Evolutionary conservation across 2,329 filamentous ascomycete species (phyloP), one percentile per base, ranked within the genome.

Genomic region (Monosporascus sp.): DNA sequence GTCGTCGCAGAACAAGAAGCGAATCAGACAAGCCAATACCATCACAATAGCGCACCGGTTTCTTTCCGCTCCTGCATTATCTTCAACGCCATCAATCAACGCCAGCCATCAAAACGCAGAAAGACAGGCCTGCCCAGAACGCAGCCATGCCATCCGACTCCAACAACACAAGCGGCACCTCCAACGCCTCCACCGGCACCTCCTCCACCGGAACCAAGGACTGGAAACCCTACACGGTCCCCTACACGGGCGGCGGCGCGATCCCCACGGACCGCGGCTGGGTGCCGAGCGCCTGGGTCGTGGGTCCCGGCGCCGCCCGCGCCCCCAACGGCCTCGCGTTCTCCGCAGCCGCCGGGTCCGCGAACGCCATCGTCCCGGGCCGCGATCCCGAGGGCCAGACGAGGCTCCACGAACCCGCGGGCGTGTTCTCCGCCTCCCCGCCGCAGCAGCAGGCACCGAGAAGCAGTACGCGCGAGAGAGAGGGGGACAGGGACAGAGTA

Each of bases 221-320:
- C n/a, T 60, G 58, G 45, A 61, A 57, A 41, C 64, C 63, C 2
- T 64, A 65, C 52, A 65, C 62, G 15, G 58, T 61, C 17, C 63
- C 64, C 20, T 65, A 65, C 55, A 64, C 59, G 8, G 61, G 62
- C 18, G 54, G 55, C 6, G 57, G 61, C 15, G 56, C 61, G n/a
- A 47, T 60, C 37, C 60, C 55, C 47, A 58, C 53, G 6, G 54
- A 52, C 20, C 49, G 58, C 14, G 59, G 57, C 22, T 46, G 20
- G 43, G 43, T 46, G 22, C 43, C 43, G 22, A 25, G 22, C 20
- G 22, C 43, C 17, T 46, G 43, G 43, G 24, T 46, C 14, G 24
- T 46, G 8, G 43, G 24, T 17, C 51, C 52, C 6, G 44, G 56
- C 15, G 46, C 54, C 11, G 50, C 55, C 15, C 38, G 52, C n/a